Percentiles rank a stretch among this genome's conserved stretches.
Evolutionary conservation across 306 rosid genomes (phyloP).

Genomic region (Glycine tomentella): DNA sequence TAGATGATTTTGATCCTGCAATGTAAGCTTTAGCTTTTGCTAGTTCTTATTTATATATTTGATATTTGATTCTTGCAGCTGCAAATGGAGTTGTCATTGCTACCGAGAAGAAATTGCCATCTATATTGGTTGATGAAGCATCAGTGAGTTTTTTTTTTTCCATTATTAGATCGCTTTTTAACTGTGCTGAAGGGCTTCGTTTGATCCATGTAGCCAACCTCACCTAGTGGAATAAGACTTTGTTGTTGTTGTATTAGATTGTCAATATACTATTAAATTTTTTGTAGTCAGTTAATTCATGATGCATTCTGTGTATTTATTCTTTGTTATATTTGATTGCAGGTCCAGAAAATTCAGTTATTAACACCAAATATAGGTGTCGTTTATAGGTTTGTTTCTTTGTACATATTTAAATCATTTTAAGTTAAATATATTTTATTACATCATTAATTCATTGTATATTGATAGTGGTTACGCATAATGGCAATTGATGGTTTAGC

Average conservation of each 20-base stretch:
- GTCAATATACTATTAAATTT: background rate
- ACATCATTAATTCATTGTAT: background rate
- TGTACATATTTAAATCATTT: constrained; percentile 23
- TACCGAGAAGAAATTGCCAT: constrained; percentile 95
- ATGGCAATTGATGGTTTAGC: constrained; percentile 15
- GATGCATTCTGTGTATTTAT: constrained; percentile 1
- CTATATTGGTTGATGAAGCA: constrained; percentile 92
- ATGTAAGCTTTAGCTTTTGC: constrained; percentile 21
- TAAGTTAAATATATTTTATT: constrained; percentile 35
- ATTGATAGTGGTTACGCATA: background rate
- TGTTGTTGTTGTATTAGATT: background rate
- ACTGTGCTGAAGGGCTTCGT: too few species aligned
- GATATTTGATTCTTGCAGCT: constrained; percentile 65
- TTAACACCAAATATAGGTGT: constrained; percentile 95
- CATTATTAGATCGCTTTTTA: background rate
- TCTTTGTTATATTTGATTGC: constrained; percentile 44
- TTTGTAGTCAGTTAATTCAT: constrained; percentile 14
- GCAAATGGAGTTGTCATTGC: constrained; percentile 97
- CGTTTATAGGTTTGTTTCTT: constrained; percentile 79
- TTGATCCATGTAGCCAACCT: too few species aligned
- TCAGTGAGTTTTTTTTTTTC: constrained; percentile 64
- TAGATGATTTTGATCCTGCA: constrained; percentile 7
- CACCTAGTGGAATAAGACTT: too few species aligned
- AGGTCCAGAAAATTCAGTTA: constrained; percentile 90
- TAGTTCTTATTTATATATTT: constrained; percentile 30